Base-by-base conservation (phyloP, 2,329 filamentous ascomycete genomes). In the Trichoderma atrobrunneum region DNA sequence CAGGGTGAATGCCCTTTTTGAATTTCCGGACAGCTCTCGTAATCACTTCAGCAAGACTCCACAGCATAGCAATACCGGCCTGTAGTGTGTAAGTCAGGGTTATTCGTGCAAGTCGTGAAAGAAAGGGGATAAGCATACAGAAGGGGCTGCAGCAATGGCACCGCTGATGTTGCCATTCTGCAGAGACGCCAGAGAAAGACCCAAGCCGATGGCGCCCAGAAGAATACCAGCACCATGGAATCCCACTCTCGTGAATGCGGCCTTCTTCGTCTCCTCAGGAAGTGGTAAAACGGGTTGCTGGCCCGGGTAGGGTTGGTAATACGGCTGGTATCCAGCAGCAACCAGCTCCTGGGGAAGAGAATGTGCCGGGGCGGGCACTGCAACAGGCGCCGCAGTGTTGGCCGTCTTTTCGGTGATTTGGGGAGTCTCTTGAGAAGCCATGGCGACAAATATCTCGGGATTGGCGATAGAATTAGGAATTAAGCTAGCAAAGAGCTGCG, bases 1-100 rank as follows among this genome's bases (percentile, higher is more conserved):
- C 84, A 0, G 85, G 84, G 67, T 84, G 82, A 24, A 85, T 82
- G 48, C 82, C 81, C 4, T 74, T 74, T 28, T 79, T 76, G 63
- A 76, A 78, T 7, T 77, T 79, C 48, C 81, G 81, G 18, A 77
- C 71, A 43, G 74, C 77, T 21, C 82, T 78, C 30, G 79, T 81
- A 70, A 84, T 75, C 62, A 84, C 74, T 59, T 86, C 84, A 34
- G 80, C 75, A 1, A 78, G 43, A 39, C 81, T 81, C 81, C 84
- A 84, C 54, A 84, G 2, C 7, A 84, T 54, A 11, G 81, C 78
- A 1, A 80, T 34, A 26, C 77, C 75, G 24, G 81, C 80, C 84
- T 85, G 61, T 7, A 16, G 12, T 11, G 34, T 60, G 18, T 48
- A 32, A 60, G 66, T 70, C 57, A 62, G 57, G n/a, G 8, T 60